Percentiles rank a stretch among this genome's conserved stretches.
phyloP scores from a whole-genome alignment of 306 rosid genomes.

The Gastrolobium bilobum region DNA sequence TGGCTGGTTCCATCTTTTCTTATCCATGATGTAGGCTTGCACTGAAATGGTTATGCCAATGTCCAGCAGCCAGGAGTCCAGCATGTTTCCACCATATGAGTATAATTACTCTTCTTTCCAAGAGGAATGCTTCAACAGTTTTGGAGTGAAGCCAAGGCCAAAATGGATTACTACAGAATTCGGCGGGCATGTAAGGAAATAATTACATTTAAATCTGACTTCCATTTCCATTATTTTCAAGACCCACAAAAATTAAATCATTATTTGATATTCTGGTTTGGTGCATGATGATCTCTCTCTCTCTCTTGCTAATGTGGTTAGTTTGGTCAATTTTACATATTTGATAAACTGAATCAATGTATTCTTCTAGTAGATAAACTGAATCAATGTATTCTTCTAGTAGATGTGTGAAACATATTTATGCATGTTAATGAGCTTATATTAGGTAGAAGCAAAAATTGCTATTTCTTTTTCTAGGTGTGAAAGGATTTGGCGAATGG shows the following conservation, averaged over 20 bases:
- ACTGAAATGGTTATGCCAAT: constrained; percentile 96
- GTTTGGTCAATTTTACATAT: constrained; percentile 12
- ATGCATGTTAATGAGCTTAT: constrained; percentile 3
- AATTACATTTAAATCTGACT: constrained; percentile 28
- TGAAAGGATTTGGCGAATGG: constrained; percentile 9
- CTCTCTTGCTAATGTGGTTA: not conserved
- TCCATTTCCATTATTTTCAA: constrained; percentile 31
- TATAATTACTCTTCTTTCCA: constrained; percentile 62
- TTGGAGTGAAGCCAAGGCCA: constrained; percentile 74
- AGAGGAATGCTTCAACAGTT: constrained; percentile 63
- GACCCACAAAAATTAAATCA: not conserved
- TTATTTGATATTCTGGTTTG: constrained; percentile 27
- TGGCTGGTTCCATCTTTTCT: constrained; percentile 34
- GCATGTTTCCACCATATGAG: constrained; percentile 76
- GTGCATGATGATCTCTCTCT: not conserved
- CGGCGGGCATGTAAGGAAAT: constrained; percentile 80
- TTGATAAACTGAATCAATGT: constrained; percentile 12
- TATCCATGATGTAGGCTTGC: constrained; percentile 68
- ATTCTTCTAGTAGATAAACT: not conserved
- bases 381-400: not conserved
- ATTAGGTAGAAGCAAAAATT: not conserved
- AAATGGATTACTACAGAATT: constrained; percentile 78
- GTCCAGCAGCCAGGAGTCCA: constrained; percentile 66
- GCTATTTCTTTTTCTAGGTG: constrained; percentile 20
- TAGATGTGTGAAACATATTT: not conserved